Evolutionary conservation across 192 early-diverging fungal genomes (phyloP).

Genomic region (Rhizophlyctis rosea): DNA sequence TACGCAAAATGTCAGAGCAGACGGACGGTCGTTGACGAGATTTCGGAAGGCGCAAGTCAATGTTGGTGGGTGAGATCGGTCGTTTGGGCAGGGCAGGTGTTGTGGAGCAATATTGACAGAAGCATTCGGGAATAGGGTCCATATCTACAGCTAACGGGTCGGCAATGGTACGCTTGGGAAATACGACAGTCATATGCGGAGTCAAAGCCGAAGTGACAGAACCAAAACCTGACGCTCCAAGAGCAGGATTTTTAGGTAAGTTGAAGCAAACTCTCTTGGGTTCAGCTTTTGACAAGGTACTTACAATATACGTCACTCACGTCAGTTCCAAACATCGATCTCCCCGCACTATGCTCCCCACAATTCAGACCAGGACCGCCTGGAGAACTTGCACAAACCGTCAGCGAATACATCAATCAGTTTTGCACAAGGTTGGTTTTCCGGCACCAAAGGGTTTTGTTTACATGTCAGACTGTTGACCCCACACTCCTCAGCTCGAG

Average conservation of each 20-base stretch:
- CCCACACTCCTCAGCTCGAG: constrained; percentile 31
- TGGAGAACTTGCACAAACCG: constrained; percentile 72
- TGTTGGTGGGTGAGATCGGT: constrained; percentile 39
- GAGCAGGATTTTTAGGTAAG: constrained; percentile 74
- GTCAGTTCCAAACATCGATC: constrained; percentile 83
- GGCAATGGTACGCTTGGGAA: constrained; percentile 81
- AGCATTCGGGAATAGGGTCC: constrained; percentile 42
- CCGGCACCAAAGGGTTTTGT: background rate
- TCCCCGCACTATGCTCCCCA: constrained; percentile 88
- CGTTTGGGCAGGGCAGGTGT: too few species aligned
- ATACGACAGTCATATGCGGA: constrained; percentile 87
- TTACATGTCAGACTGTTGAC: background rate
- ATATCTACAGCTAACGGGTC: constrained; percentile 83
- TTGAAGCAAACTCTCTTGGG: background rate
- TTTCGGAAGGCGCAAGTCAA: constrained; percentile 68
- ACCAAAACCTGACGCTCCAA: constrained; percentile 65
- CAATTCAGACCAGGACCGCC: constrained; percentile 83
- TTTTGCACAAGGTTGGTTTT: constrained; percentile 49
- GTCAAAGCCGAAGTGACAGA: constrained; percentile 92
- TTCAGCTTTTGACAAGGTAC: background rate
- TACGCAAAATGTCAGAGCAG: constrained; percentile 72
- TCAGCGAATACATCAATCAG: constrained; percentile 73
- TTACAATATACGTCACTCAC: background rate
- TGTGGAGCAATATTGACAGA: too few species aligned
- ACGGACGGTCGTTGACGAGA: constrained; percentile 68